Evolutionary conservation across 176 grass and related monocot genomes (phyloP).

Genomic region (Cocos nucifera): DNA sequence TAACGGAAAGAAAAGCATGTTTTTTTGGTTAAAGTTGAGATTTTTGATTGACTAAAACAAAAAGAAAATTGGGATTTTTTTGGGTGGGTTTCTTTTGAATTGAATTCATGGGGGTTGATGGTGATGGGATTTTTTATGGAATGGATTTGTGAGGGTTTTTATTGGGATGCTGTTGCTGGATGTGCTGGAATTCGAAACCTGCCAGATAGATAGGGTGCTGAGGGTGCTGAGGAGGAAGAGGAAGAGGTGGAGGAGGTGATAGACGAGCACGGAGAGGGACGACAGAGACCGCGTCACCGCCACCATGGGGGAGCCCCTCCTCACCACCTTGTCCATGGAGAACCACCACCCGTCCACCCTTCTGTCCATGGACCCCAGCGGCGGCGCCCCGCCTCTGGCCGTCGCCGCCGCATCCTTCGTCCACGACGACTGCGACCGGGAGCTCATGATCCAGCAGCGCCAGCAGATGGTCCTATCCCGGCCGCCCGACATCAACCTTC

Average conservation of each 20-base stretch:
- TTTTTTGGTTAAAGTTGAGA: too few species aligned
- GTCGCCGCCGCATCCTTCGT: conserved; percentile 13
- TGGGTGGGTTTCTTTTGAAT: too few species aligned
- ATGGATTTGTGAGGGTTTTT: neutral
- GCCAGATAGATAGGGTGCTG: conserved; percentile 8
- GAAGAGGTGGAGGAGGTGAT: neutral
- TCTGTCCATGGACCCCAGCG: conserved; percentile 58
- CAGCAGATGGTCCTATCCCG: conserved; percentile 15
- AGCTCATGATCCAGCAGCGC: conserved; percentile 34
- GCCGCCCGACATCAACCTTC: conserved; percentile 62
- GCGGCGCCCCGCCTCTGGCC: conserved; percentile 9
- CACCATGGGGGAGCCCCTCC: conserved; percentile 55
- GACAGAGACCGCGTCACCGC: conserved; percentile 17
- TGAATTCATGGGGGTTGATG: neutral
- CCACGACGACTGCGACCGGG: conserved; percentile 6
- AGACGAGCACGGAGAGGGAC: conserved; percentile 37
- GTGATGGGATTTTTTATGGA: neutral
- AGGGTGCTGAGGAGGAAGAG: neutral
- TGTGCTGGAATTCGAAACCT: neutral
- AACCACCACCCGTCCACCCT: conserved; percentile 58
- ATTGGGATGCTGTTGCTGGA: conserved; percentile 3
- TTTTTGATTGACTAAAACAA: too few species aligned
- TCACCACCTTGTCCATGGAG: conserved; percentile 61
- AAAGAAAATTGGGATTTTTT: neutral
- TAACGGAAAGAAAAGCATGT: too few species aligned